Evolutionary conservation across 257 asterid species (phyloP).

Genomic region (Ehretia macrophylla): DNA sequence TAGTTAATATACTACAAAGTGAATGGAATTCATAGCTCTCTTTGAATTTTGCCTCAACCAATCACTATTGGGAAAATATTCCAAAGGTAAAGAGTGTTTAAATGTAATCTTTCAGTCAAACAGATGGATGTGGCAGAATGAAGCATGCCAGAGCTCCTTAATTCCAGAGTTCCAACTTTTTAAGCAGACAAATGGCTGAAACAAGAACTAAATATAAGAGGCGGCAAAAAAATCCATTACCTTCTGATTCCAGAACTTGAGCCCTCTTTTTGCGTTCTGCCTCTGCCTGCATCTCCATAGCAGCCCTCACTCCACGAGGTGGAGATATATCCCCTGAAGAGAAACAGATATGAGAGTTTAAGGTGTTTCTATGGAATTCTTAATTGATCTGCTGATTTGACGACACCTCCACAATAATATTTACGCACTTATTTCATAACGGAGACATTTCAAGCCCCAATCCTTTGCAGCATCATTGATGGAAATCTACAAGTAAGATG

Average conservation of each 20-base stretch:
- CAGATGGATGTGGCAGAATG: too few relatives aligned
- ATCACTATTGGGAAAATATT: too few relatives aligned
- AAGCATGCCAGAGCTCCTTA: too few relatives aligned
- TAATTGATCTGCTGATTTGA: background rate
- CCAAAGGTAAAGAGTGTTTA: too few relatives aligned
- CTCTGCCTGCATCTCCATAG: constrained; percentile 99
- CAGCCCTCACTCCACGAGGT: constrained; percentile 79
- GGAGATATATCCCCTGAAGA: constrained; percentile 85
- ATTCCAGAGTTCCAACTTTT: background rate
- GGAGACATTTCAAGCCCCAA: constrained; percentile 94
- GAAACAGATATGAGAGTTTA: background rate
- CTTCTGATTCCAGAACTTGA: constrained; percentile 88
- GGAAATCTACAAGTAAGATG: constrained; percentile 47
- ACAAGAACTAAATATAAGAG: background rate
- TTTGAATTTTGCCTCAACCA: too few relatives aligned
- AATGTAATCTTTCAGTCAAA: too few relatives aligned
- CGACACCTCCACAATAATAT: background rate
- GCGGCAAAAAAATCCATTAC: constrained; percentile 24
- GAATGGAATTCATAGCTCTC: too few relatives aligned
- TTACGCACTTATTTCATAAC: constrained; percentile 90
- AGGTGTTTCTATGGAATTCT: background rate
- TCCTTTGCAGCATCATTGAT: constrained; percentile 81
- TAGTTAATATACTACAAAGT: too few relatives aligned
- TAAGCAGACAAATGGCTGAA: background rate
- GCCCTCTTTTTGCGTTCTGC: constrained; percentile 97